Evolutionary conservation across 2,329 filamentous ascomycete genomes (phyloP).

Genomic region (Pseudocercospora macadamiae): DNA sequence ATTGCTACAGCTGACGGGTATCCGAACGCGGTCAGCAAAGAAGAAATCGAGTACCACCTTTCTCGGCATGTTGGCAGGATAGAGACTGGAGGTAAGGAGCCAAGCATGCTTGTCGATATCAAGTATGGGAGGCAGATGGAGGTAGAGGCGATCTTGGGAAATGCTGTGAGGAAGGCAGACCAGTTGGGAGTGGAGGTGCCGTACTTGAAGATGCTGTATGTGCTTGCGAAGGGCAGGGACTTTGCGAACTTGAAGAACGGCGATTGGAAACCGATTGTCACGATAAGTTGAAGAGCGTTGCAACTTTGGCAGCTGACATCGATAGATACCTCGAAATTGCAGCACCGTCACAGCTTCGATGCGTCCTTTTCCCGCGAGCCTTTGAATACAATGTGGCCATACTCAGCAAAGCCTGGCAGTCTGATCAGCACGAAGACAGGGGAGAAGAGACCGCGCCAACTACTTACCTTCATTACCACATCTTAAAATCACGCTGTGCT

Average conservation of each 20-base stretch:
- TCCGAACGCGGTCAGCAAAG: slow-evolving; percentile 39
- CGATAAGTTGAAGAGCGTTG: slow-evolving; percentile 4
- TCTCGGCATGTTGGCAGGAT: slow-evolving; percentile 44
- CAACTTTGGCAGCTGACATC: neutral
- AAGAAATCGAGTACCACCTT: slow-evolving; percentile 46
- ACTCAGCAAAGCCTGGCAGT: neutral
- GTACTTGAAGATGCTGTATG: slow-evolving; percentile 47
- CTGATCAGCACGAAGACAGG: too few species aligned
- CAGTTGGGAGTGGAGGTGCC: slow-evolving; percentile 44
- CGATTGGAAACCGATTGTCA: slow-evolving; percentile 24
- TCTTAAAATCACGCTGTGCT: slow-evolving; percentile 15
- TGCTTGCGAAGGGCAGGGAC: slow-evolving; percentile 43
- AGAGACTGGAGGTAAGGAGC: slow-evolving; percentile 47
- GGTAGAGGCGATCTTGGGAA: slow-evolving; percentile 55
- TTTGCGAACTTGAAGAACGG: slow-evolving; percentile 22
- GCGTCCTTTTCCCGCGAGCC: neutral
- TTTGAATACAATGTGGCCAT: slow-evolving; percentile 3
- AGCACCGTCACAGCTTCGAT: neutral
- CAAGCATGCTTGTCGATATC: slow-evolving; percentile 56
- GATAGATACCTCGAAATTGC: neutral
- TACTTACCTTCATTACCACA: slow-evolving; percentile 21
- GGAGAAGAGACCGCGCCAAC: neutral
- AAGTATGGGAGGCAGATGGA: slow-evolving; percentile 49
- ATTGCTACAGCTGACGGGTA: slow-evolving; percentile 48
- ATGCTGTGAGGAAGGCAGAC: slow-evolving; percentile 46